Evolutionary conservation across 31 red algal species (phyloP), one percentile per base, ranked within the genome.

Genomic region (Endocladia muricata): DNA sequence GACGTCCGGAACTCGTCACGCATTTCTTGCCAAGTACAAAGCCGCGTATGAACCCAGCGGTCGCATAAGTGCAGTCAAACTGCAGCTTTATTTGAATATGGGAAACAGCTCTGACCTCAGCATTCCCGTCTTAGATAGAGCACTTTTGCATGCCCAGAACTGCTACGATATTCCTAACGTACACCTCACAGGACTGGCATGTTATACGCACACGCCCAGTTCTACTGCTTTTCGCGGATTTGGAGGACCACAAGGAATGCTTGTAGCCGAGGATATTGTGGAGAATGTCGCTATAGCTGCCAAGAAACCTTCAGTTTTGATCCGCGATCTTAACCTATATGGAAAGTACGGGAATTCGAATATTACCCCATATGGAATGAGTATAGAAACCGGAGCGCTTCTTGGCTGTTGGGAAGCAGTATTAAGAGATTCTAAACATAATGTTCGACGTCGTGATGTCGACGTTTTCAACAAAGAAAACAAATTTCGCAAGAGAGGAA

Each of bases 221-320:
- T 63, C 60, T 34, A 97, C 94, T 37, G 94, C 88, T 31, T 97
- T 92, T 64, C 67, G 94, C 3, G 94, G 94, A 8, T 97, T 97
- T 68, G 94, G 94, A 7, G 88, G 76, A n/a, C 94, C 94, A 0
- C 94, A 97, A 75, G 88, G 87, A 41, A 92, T 97, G 94, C 31
- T 89, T 59, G 84, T 92, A 41, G 77, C 77, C 5, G 94, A 97
- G 69, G 80, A 74, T 3, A 61, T 89, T 31, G 81, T 97, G 26
- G 81, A 92, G 39, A 73, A 91, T 31, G 83, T 97, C 44, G 83
- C 94, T 21, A 70, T 54, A 67, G 70, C 59, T 13, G 41, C 59
- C 51, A 62, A 57, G 15, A 3, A 71, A 33, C 31, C 86, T 23
- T 48, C 84, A 25, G 77, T 78, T 23, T 61, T 8, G 41, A 81